Percentiles rank a stretch among this genome's conserved stretches.
phyloP scores from a whole-genome alignment of 257 asterid genomes.

The Solanum habrochaites region DNA sequence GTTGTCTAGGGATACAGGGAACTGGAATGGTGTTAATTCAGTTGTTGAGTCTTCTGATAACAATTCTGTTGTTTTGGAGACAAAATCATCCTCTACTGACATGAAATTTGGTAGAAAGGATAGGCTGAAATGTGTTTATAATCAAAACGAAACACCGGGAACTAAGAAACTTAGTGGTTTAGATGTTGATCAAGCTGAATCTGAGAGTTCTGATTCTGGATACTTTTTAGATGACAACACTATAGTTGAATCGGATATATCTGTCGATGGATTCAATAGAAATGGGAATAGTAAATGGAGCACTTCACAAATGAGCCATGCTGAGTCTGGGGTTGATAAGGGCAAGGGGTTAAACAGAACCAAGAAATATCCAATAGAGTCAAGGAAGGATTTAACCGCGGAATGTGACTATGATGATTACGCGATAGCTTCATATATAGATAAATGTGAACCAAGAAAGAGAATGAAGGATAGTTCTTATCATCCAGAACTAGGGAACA shows the following conservation, averaged over 20 bases:
- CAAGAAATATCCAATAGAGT: slow-evolving; percentile 21
- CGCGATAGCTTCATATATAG: slow-evolving; percentile 4
- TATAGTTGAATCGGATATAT: slow-evolving; percentile 62
- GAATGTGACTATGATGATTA: slow-evolving; percentile 16
- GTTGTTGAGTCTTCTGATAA: slow-evolving; percentile 84
- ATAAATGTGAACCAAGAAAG: slow-evolving; percentile 27
- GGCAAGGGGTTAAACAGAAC: slow-evolving; percentile 18
- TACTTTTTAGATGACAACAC: slow-evolving; percentile 67
- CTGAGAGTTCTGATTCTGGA: slow-evolving; percentile 78
- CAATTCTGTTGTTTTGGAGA: slow-evolving; percentile 65
- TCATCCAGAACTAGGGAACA: slow-evolving; percentile 19
- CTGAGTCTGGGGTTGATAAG: slow-evolving; percentile 20
- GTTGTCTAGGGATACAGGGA: slow-evolving; percentile 66
- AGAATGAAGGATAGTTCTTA: slow-evolving; percentile 20
- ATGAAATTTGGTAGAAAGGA: slow-evolving; percentile 22
- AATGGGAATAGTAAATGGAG: slow-evolving; percentile 10
- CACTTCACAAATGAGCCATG: slow-evolving; percentile 6
- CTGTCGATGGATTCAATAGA: slow-evolving; percentile 34
- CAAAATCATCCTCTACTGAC: slow-evolving; percentile 69
- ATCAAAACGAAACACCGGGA: slow-evolving; percentile 8
- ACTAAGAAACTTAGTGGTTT: slow-evolving; percentile 14
- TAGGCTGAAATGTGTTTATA: neutral
- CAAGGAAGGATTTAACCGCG: slow-evolving; percentile 1
- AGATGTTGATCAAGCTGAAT: slow-evolving; percentile 17
- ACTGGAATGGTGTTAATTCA: slow-evolving; percentile 42